A percentile compares a stretch with the other conserved stretches of the same genome.
These are phyloP conservation scores for Cryptomeria japonica DNA, from an alignment of 75 land plant species.

Conservation along the genomic window DNA sequence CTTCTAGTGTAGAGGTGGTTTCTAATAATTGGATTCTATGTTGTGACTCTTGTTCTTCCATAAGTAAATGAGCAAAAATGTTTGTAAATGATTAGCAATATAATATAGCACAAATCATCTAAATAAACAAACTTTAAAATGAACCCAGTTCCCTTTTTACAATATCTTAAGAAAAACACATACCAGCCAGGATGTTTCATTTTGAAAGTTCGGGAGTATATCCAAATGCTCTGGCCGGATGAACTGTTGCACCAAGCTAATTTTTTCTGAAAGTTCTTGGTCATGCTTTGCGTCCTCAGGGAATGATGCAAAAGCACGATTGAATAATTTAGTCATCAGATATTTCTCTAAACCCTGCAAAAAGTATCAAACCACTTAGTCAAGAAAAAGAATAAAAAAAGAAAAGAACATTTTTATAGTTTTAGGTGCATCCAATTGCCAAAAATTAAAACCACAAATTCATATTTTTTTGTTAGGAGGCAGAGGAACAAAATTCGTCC, in stretches of 20 bases:
- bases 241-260: constrained; percentile 82
- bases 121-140: neutral
- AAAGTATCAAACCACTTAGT: constrained; percentile 8
- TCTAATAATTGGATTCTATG: no score
- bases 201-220: constrained; percentile 77
- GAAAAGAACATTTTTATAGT: neutral
- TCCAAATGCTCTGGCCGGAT: constrained; percentile 94
- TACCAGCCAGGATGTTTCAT: constrained; percentile 98
- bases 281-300: constrained; percentile 84
- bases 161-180: constrained; percentile 18
- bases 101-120: neutral
- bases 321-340: constrained; percentile 93
- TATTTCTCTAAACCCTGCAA: constrained; percentile 97
- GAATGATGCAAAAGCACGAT: constrained; percentile 80
- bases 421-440: neutral
- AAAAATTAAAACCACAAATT: neutral
- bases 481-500: neutral
- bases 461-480: neutral
- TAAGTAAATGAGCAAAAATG: no score
- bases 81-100: no score
- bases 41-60: no score
- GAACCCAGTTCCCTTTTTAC: neutral
- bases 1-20: no score
- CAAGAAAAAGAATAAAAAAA: neutral
- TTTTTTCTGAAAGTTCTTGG: constrained; percentile 76